Percentiles rank a stretch among this genome's conserved stretches.
Conservation (phyloP, 495 filamentous ascomycete species). For the Chaetomium fimeti region DNA sequence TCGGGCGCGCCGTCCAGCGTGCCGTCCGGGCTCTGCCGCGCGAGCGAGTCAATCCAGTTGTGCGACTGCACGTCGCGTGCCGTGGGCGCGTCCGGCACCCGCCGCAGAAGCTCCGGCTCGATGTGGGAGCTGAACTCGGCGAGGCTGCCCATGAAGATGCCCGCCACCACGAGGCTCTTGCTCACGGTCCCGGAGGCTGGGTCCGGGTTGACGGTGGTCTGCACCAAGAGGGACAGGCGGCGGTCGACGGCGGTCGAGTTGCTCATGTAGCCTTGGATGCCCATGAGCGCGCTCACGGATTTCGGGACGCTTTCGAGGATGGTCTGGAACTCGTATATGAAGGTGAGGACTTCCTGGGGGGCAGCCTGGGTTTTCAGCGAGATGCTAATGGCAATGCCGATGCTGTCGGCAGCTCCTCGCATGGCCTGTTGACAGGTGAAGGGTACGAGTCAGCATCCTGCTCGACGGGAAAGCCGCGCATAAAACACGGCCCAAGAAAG, state of each 20-base stretch:
- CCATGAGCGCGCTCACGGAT: constrained; percentile 4
- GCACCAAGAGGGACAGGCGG: neutral
- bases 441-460: neutral
- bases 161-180: neutral
- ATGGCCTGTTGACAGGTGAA: constrained; percentile 40
- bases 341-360: constrained; percentile 49
- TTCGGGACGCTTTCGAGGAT: constrained; percentile 1
- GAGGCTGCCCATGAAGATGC: constrained; percentile 1
- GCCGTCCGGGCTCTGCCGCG: constrained; percentile 7
- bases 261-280: constrained; percentile 18
- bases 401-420: constrained; percentile 59
- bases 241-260: constrained; percentile 22
- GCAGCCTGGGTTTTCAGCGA: constrained; percentile 52
- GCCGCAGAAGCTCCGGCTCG: neutral
- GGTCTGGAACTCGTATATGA: constrained; percentile 16
- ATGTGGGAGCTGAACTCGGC: constrained; percentile 1
- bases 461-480: neutral
- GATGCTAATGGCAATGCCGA: constrained; percentile 58
- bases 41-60: constrained; percentile 23
- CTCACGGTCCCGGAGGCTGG: neutral
- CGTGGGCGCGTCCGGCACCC: neutral
- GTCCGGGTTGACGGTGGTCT: neutral
- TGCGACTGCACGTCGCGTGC: neutral
- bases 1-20: constrained; percentile 4
- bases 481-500: neutral